These are phyloP conservation scores for Moesziomyces aphidis DNA, from an alignment of 1,284 basidiomycete species.

Conservation along the genomic window DNA sequence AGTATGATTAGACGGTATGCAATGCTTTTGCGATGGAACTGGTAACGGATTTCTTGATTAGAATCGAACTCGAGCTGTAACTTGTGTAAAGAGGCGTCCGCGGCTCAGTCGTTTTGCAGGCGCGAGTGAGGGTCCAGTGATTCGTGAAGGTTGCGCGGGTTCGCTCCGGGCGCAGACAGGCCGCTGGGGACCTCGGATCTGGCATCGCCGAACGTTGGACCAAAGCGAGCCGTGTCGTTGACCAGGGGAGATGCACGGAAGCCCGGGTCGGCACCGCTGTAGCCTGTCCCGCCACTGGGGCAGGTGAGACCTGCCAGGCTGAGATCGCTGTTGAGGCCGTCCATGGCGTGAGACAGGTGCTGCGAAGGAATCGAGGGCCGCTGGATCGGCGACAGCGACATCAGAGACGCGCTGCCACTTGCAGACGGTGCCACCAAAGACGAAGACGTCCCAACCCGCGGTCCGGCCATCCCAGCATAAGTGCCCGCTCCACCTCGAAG, in stretches of 20 bases:
- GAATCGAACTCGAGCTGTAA: too few species aligned
- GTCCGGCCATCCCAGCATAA: neutral
- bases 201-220: constrained; percentile 4
- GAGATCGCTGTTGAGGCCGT: constrained; percentile 6
- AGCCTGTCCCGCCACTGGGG: neutral
- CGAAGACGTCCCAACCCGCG: constrained; percentile 1
- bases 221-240: constrained; percentile 5
- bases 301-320: constrained; percentile 3
- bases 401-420: constrained; percentile 6
- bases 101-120: constrained; percentile 1
- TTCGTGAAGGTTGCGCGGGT: neutral
- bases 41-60: too few species aligned
- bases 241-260: constrained; percentile 8
- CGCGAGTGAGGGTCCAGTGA: constrained; percentile 15
- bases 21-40: too few species aligned
- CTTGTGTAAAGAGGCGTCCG: too few species aligned
- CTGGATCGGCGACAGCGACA: constrained; percentile 11
- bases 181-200: constrained; percentile 23
- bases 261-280: constrained; percentile 2
- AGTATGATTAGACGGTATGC: too few species aligned
- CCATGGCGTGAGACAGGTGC: constrained; percentile 16
- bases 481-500: constrained; percentile 2
- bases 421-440: constrained; percentile 6
- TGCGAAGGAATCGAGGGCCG: constrained; percentile 31
- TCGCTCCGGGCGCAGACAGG: constrained; percentile 10